phyloP scores from a whole-genome alignment of 306 rosid genomes.

The Heteromeles arbutifolia region DNA sequence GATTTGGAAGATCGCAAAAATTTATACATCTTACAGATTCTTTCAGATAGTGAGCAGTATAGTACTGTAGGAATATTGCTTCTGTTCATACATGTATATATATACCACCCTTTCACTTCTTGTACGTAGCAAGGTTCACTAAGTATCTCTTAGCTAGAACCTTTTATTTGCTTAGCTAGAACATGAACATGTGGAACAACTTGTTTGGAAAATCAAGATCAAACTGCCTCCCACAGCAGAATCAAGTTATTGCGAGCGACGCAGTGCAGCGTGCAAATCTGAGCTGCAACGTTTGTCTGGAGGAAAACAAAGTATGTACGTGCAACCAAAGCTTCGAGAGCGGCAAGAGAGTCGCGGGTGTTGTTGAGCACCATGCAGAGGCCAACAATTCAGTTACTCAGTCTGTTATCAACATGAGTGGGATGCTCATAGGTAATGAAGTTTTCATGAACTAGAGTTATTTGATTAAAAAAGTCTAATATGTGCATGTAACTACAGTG shows the following conservation, averaged over 20 bases:
- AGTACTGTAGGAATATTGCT: not conserved
- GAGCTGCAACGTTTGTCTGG: constrained; percentile 38
- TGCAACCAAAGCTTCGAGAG: constrained; percentile 24
- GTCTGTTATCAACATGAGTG: constrained; percentile 71
- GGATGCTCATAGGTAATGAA: constrained; percentile 64
- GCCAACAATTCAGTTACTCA: constrained; percentile 49
- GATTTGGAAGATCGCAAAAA: not conserved
- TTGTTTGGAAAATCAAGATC: constrained; percentile 16
- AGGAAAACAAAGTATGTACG: constrained; percentile 35
- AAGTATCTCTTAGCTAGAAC: not conserved
- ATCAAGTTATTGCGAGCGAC: constrained; percentile 17
- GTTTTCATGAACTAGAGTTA: not conserved
- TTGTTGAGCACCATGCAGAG: constrained; percentile 18
- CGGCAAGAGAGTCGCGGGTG: not conserved
- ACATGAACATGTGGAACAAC: constrained; percentile 10
- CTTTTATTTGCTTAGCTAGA: not conserved
- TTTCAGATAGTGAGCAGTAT: not conserved
- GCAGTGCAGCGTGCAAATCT: constrained; percentile 18
- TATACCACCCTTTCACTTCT: not conserved
- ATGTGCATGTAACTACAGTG: too few species aligned
- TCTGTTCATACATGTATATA: not conserved
- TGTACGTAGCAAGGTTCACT: not conserved
- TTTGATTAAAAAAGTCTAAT: too few species aligned
- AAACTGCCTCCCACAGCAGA: constrained; percentile 14
- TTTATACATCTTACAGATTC: not conserved